Evolutionary conservation across 371 early-diverging fungal species (phyloP), one percentile per base, ranked within the genome.

Genomic region (Syncephalastrum monosporum): DNA sequence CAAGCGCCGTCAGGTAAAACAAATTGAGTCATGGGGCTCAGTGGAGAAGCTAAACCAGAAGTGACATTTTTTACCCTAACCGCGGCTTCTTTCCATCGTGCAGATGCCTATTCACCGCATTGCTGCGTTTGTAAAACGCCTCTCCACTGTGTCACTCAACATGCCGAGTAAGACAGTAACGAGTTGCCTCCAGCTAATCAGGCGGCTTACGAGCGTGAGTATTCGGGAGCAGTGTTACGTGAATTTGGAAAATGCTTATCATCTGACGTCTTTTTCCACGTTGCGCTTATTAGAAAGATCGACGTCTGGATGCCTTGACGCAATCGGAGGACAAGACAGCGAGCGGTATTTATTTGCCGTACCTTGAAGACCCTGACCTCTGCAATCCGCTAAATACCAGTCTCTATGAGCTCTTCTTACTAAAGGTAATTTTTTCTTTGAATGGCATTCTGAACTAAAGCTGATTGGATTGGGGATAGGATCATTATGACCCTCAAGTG

Each of bases 361-460:
- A 84, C n/a, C 63, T 95, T 60, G 87, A 93, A 63, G 96, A 96
- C 60, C 93, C 95, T 2, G 95, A 96, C 57, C 80, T 95, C 61
- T 93, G 93, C 67, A 96, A 96, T 61, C 94, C 97, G 4, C 91
- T 92, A 72, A 91, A 92, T 5, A 87, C 95, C 13, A 91, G 86
- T 68, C 60, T 95, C 42, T 94, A 90, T 77, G 96, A 96, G 64
- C 70, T 93, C 43, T 82, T 82, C 58, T 78, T 88, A 55, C 82
- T 91, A 59, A 78, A 85, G 82, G 89, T 89, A 81, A 29, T 29
- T 29, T 29, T 29, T 29, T 29, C 21, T 21, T 29, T 7, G 29
- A 29, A 7, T 29, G 29, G 29, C 1, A 49, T 27, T 15, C 7
- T 29, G 29, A 29, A 7, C 29, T 29, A 29, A 0, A 29, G 3